Percentiles rank a stretch among this genome's conserved stretches.
Evolutionary conservation across 305 asterid species (phyloP).

Genomic region (Fraxinus ornus): DNA sequence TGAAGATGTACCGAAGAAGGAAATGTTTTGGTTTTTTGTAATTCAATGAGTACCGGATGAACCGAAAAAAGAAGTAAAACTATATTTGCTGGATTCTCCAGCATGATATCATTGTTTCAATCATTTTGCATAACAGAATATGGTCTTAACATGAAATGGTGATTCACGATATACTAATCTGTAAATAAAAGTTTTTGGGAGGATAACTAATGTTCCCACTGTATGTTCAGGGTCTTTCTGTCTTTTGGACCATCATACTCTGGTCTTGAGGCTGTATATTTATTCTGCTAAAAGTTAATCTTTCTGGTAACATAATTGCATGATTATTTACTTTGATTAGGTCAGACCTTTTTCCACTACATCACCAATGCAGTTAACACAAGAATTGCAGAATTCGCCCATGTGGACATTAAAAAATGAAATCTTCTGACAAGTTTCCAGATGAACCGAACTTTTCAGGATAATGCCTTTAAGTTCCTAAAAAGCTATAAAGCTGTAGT

Average conservation of each 20-base stretch:
- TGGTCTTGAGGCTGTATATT: background rate
- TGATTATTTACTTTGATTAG: too few relatives aligned
- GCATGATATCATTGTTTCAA: background rate
- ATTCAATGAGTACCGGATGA: background rate
- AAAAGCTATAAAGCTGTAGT: background rate
- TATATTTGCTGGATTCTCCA: background rate
- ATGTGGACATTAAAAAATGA: background rate
- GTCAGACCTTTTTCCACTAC: background rate
- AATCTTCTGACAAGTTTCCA: background rate
- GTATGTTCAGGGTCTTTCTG: too few relatives aligned
- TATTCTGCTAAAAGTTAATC: background rate
- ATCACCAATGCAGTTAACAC: background rate
- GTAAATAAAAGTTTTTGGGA: background rate
- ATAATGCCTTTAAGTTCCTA: constrained; percentile 13
- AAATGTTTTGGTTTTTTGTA: background rate
- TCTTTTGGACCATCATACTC: background rate
- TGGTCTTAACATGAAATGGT: background rate
- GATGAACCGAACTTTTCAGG: background rate
- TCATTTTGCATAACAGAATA: background rate
- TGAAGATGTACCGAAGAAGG: background rate
- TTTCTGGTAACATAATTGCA: too few relatives aligned
- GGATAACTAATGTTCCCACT: background rate
- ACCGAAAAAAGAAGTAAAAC: background rate
- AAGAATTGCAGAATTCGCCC: background rate
- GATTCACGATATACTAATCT: background rate